Evolutionary conservation across 1,284 basidiomycete species (phyloP), one percentile per base, ranked within the genome.

Genomic region (Tilletia walkeri): DNA sequence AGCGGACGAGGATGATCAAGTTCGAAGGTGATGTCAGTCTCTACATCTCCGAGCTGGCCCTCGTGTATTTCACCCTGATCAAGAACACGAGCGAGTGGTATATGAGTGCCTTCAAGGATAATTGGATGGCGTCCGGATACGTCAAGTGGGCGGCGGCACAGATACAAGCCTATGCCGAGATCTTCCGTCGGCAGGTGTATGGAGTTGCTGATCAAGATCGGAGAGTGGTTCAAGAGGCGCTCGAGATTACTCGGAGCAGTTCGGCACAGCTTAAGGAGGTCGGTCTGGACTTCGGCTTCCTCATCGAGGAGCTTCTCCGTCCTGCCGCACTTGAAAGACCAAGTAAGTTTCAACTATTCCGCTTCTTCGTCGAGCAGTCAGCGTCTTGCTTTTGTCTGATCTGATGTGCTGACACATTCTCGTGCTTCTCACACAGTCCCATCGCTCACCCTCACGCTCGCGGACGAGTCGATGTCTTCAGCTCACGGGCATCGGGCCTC

Each of bases 61-160:
- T 93, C 68, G 91, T 95, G 0, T 88, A 90, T 72, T 95, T 95
- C 78, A 94, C 92, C 0, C 89, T 91, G 6, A 91, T 95, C 84
- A 94, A 94, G 83, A 92, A 99, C 82, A 97, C 95, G 1, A 92
- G 92, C 53, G 95, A 99, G 84, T 99, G 95, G 96, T 99, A 94
- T 84, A 88, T 97, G 81, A 90, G 90, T 0, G 95, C 93, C 65
- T 99, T 97, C 85, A 93, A 91, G 84, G 95, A 97, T 84, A 94
- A 94, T 80, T 90, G 92, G 73, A 93, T 94, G 80, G 92, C 95
- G 0, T 95, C 93, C 69, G 78, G 82, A 20, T 95, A 98, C 80
- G 92, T 98, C 30, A 90, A 92, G 67, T 99, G 95, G 96, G 92
- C 94, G 0, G 93, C 90, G 81, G 87, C 88, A 68, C 91, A 94